Conservation (phyloP, 805 yeast genomes). For the Kuraishia hungarica region DNA sequence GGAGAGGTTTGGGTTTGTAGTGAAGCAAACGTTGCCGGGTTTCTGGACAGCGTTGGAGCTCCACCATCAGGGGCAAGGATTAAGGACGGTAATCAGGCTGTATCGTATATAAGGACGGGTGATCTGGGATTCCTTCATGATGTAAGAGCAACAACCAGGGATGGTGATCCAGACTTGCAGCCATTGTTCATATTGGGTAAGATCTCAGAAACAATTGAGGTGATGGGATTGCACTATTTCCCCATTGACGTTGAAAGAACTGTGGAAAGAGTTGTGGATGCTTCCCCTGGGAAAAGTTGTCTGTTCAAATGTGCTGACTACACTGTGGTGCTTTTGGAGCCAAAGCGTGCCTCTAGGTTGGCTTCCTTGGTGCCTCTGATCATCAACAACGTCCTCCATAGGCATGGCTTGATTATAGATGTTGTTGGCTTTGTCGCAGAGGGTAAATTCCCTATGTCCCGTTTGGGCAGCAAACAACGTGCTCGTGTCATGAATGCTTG, state of each 20-base stretch:
- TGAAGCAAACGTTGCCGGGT: constrained; percentile 67
- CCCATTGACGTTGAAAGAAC: constrained; percentile 75
- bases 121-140: constrained; percentile 89
- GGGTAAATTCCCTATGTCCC: constrained; percentile 57
- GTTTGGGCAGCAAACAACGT: constrained; percentile 73
- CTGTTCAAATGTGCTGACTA: constrained; percentile 79
- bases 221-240: constrained; percentile 85
- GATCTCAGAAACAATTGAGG: constrained; percentile 82
- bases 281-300: constrained; percentile 38
- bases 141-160: constrained; percentile 30
- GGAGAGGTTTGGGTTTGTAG: constrained; percentile 98
- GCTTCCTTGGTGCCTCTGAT: constrained; percentile 80
- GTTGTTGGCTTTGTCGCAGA: constrained; percentile 70
- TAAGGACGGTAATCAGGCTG: constrained; percentile 51
- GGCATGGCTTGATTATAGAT: constrained; percentile 77
- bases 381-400: constrained; percentile 67
- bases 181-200: constrained; percentile 79
- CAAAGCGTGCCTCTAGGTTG: constrained; percentile 35
- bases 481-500: constrained; percentile 53
- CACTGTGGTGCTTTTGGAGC: constrained; percentile 66
- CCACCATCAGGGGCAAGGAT: constrained; percentile 38
- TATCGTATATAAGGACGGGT: constrained; percentile 78
- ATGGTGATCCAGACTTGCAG: constrained; percentile 40
- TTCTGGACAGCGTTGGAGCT: constrained; percentile 33
- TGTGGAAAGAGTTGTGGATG: constrained; percentile 44